phyloP scores from a whole-genome alignment of 176 grass and related monocot genomes.

The Bothriochloa decipiens region DNA sequence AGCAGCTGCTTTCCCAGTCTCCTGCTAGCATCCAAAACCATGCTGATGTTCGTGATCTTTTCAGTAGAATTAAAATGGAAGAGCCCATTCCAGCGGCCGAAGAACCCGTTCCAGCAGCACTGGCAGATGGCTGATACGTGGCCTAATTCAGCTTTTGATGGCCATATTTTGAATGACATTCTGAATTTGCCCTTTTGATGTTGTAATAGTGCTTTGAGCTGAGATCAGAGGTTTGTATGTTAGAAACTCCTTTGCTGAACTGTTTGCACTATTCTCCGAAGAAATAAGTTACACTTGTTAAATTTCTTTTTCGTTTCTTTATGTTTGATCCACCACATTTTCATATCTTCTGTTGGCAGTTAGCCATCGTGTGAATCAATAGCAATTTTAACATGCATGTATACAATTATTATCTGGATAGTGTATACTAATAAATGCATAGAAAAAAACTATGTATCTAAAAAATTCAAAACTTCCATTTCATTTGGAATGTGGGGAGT shows the following conservation, averaged over 20 bases:
- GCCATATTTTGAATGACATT: slow-evolving; percentile 23
- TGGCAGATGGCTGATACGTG: slow-evolving; percentile 42
- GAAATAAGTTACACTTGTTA: slow-evolving; percentile 31
- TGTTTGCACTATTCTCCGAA: background rate
- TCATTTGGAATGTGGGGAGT: too few relatives aligned
- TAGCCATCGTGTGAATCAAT: too few relatives aligned
- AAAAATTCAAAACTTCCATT: too few relatives aligned
- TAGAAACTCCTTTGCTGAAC: slow-evolving; percentile 40
- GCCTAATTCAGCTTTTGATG: slow-evolving; percentile 14
- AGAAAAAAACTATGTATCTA: too few relatives aligned
- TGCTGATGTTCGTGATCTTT: slow-evolving; percentile 67
- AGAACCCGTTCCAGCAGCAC: slow-evolving; percentile 34
- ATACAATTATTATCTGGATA: too few relatives aligned
- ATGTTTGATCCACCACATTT: slow-evolving; percentile 25
- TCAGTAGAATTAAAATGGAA: slow-evolving; percentile 57
- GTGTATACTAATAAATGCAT: too few relatives aligned
- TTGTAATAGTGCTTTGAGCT: slow-evolving; percentile 38
- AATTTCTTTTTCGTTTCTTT: background rate
- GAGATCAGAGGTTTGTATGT: slow-evolving; percentile 32
- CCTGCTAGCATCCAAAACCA: slow-evolving; percentile 68
- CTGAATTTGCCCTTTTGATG: slow-evolving; percentile 35
- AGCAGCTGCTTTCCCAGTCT: slow-evolving; percentile 65
- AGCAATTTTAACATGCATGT: too few relatives aligned
- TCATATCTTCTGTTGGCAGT: background rate
- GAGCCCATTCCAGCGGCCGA: slow-evolving; percentile 32